A percentile compares a stretch with the other conserved stretches of the same genome.
Conservation (phyloP, 2,329 filamentous ascomycete species). For the Ophiobolus disseminans region DNA sequence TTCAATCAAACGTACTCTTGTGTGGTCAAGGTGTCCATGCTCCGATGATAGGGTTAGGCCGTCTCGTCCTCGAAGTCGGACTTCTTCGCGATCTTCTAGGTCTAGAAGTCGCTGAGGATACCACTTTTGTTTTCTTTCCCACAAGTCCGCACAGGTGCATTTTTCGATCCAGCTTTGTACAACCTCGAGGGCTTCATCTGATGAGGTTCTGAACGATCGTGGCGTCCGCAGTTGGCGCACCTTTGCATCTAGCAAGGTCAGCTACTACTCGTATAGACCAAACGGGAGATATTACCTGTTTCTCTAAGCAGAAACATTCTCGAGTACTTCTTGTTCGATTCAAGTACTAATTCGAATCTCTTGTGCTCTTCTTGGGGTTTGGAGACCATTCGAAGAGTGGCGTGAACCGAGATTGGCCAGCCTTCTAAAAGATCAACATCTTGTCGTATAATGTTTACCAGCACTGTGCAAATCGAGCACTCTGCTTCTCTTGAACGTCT, state of each 20-base stretch:
- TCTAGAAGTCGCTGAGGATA: conserved; percentile 14
- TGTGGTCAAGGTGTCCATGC: background rate
- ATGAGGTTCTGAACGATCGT: background rate
- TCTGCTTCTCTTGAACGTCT: conserved; percentile 6
- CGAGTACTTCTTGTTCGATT: background rate
- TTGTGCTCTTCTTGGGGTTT: background rate
- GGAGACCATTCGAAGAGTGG: background rate
- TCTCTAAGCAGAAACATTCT: background rate
- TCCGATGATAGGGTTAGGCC: background rate
- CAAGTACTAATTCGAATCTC: background rate
- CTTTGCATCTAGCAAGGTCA: background rate
- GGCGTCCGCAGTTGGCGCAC: background rate
- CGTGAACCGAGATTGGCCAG: background rate
- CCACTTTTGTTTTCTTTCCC: conserved; percentile 2
- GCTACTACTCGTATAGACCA: too few relatives aligned
- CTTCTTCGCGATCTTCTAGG: conserved; percentile 3
- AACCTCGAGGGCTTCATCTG: conserved; percentile 8
- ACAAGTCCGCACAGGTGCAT: conserved; percentile 14
- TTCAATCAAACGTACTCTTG: conserved; percentile 6
- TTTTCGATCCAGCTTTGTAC: conserved; percentile 16
- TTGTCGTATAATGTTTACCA: conserved; percentile 4
- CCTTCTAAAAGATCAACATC: conserved; percentile 5
- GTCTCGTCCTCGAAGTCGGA: background rate
- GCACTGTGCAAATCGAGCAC: conserved; percentile 16
- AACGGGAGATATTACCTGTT: too few relatives aligned